Base-by-base conservation (phyloP, 805 yeast genomes). In the Starmerella sirachaensis region DNA sequence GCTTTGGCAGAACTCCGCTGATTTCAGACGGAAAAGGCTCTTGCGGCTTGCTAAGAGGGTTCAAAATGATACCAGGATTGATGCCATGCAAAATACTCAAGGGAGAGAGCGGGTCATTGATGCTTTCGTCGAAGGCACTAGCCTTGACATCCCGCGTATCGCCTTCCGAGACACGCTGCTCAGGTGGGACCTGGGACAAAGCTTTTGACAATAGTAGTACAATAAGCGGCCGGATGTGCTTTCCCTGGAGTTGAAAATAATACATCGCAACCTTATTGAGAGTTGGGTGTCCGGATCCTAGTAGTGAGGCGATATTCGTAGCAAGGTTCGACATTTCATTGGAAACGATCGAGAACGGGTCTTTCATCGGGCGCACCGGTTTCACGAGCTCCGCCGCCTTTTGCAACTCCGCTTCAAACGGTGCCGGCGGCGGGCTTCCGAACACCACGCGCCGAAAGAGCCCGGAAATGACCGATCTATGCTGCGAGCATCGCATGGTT, bases 211-310 rank as follows among this genome's bases (percentile, higher is more conserved):
- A 64, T 33, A 91, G 62, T 40, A 91, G 64, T 10, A 91, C 97
- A 42, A 91, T 72, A 47, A 91, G 62, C 1, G 98, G 98, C 41
- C 98, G 69, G 14, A 91, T 84, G 55, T 86, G 93, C 59, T 91
- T 91, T 6, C 98, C 97, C 55, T 88, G 94, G 14, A 91, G 82
- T 60, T 86, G 94, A 51, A 91, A 91, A 62, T 91, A 91, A 62
- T 91, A 91, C 24, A 84, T 74, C n/a, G 94, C 78, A 4, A 88
- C 94, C 48, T 93, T 69, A 60, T 88, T 86, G 43, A 88, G 66
- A 9, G 91, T 78, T 1, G 97, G 95, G 55, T 88, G 95, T 2
- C 95, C 94, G 0, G 93, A 78, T 1, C 97, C 96, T 41, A 88
- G 77, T 37, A 91, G 66, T 14, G 69, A 64, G 33, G 94, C 93